phyloP scores from a whole-genome alignment of 2,329 filamentous ascomycete genomes.

The Dendryphion nanum region DNA sequence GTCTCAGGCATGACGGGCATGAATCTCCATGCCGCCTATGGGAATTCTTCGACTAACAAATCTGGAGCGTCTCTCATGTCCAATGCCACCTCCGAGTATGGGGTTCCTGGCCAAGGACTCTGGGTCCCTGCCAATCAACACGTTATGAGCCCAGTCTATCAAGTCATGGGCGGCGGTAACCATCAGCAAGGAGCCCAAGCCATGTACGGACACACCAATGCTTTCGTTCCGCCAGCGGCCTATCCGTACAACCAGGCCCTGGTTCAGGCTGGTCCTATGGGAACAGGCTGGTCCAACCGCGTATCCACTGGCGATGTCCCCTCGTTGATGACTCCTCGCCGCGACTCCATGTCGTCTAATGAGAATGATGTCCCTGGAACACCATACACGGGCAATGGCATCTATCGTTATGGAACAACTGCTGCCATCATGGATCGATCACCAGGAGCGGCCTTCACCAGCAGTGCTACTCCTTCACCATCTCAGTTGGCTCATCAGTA shows the following conservation, averaged over 20 bases:
- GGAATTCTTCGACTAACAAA: conserved; percentile 31
- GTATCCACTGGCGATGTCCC: conserved; percentile 49
- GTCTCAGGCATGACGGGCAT: conserved; percentile 36
- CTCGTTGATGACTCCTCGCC: conserved; percentile 51
- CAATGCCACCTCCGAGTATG: conserved; percentile 34
- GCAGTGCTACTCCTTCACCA: conserved; percentile 50
- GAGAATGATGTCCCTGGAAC: conserved; percentile 53
- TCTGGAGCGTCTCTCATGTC: conserved; percentile 31
- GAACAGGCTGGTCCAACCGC: conserved; percentile 45
- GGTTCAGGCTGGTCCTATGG: conserved; percentile 48
- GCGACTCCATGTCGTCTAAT: conserved; percentile 53
- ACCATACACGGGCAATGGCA: conserved; percentile 43
- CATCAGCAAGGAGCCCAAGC: conserved; percentile 36
- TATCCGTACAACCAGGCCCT: conserved; percentile 46
- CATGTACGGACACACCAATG: conserved; percentile 47
- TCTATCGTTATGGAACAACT: conserved; percentile 45
- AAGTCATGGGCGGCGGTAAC: conserved; percentile 28
- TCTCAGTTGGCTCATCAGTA: conserved; percentile 47
- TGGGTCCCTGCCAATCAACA: conserved; percentile 41
- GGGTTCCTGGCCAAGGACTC: conserved; percentile 33
- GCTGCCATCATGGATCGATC: conserved; percentile 51
- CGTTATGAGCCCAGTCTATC: conserved; percentile 33
- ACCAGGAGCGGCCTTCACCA: conserved; percentile 48
- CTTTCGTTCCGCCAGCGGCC: conserved; percentile 43
- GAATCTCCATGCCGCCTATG: conserved; percentile 36